Base-by-base conservation (phyloP, 352 stramenopile species). In the Elongisporangium anandrum region DNA sequence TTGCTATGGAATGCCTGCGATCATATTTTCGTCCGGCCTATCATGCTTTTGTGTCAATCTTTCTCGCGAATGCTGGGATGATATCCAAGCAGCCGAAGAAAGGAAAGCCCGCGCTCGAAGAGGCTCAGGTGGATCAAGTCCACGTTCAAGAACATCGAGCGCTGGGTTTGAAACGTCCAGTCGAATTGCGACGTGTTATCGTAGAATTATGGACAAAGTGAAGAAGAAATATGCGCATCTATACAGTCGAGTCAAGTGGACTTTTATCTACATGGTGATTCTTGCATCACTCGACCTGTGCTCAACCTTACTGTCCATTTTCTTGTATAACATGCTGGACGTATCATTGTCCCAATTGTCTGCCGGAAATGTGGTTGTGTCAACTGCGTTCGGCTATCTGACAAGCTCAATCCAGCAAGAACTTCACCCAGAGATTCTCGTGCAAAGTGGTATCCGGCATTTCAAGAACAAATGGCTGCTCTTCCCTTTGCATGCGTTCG, bases 171-270 rank as follows among this genome's bases (percentile, higher is more conserved):
- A 45, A 45, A 17, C 34, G 34, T 45, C 34, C 34, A 17, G 34
- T 45, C 34, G 10, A 45, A 45, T 45, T 45, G 34, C 8, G 6
- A 4, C 17, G 13, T 45, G 34, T 9, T 45, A 4, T 12, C 34
- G 34, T 17, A 15, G 34, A 15, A 45, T 45, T 45, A 17, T 77
- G 45, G 61, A 52, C 56, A 65, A 54, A 19, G 51, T 74, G 45
- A 74, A 72, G 56, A 54, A 65, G 16, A 52, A 49, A 52, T 90
- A 81, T 23, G 69, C 70, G 29, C 77, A 79, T 59, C 60, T 89
- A 51, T 90, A 89, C 66, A 90, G 82, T 60, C 69, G 82, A 19
- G 71, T 88, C 7, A 90, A 87, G 57, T 92, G 82, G 82, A 89
- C 82, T 13, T 92, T 89, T 52, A 81, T 87, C 22, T 67, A 69